A percentile compares a stretch with the other conserved stretches of the same genome.
phyloP scores from a whole-genome alignment of 2,329 filamentous ascomycete species.

The Calonectria honghensis region DNA sequence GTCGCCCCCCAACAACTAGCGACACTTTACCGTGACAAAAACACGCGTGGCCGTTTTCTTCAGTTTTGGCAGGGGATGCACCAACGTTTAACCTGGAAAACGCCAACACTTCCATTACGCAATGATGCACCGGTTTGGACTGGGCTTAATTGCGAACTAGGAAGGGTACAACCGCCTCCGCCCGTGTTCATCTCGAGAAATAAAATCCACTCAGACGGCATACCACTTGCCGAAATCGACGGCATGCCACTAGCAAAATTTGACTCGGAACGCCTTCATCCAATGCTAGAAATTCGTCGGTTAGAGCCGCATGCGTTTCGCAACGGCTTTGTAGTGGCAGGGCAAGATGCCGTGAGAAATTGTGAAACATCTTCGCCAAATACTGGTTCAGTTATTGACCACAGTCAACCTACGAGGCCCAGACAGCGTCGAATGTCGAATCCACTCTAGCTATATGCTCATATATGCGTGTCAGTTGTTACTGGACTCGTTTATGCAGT shows the following conservation, averaged over 20 bases:
- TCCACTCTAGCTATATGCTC: background rate
- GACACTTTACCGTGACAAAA: background rate
- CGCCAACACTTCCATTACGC: background rate
- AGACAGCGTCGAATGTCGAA: background rate
- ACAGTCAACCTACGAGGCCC: background rate
- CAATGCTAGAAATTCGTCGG: accelerated
- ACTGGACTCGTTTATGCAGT: no score
- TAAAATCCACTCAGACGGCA: background rate
- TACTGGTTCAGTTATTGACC: background rate
- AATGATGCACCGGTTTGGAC: background rate
- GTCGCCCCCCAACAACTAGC: background rate
- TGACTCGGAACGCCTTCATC: no score
- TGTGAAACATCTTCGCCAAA: background rate
- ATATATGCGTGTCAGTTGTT: no score
- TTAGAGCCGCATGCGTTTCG: background rate
- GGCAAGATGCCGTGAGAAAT: background rate
- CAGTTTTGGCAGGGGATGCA: background rate
- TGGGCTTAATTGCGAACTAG: background rate
- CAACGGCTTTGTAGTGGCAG: no score
- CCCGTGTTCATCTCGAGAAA: background rate
- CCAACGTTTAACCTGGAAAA: background rate
- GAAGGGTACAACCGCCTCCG: background rate
- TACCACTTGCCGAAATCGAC: background rate
- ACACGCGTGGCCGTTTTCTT: background rate
- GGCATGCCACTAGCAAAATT: background rate